phyloP scores from a whole-genome alignment of 495 filamentous ascomycete species.

The Penicillium cataractarum region DNA sequence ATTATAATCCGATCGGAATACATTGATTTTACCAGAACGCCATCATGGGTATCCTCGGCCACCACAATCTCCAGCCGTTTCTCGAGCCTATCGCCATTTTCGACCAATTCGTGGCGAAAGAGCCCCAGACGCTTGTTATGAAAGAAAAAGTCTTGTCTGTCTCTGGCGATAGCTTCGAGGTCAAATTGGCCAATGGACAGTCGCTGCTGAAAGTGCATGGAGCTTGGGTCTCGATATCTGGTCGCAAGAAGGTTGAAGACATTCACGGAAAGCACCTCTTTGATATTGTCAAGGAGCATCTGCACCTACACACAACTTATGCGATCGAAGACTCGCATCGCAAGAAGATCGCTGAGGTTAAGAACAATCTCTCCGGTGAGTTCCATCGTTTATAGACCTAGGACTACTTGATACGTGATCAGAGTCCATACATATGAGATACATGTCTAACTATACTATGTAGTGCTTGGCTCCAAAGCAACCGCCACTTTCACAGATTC shows the following conservation, averaged over 20 bases:
- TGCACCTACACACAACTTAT: slow-evolving; percentile 54
- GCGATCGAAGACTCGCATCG: slow-evolving; percentile 41
- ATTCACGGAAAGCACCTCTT: slow-evolving; percentile 51
- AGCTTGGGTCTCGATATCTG: slow-evolving; percentile 41
- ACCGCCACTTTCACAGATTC: slow-evolving; percentile 32
- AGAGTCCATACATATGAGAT: background rate
- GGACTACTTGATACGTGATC: background rate
- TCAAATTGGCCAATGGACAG: slow-evolving; percentile 48
- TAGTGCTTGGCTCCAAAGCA: slow-evolving; percentile 38
- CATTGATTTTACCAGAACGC: background rate
- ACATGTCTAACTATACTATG: background rate
- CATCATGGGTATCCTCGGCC: slow-evolving; percentile 24
- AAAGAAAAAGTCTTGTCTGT: slow-evolving; percentile 60
- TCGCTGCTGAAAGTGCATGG: slow-evolving; percentile 57
- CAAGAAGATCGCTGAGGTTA: slow-evolving; percentile 54
- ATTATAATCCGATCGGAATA: background rate
- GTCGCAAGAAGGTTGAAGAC: slow-evolving; percentile 53
- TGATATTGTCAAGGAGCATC: slow-evolving; percentile 54
- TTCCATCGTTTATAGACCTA: slow-evolving; percentile 6
- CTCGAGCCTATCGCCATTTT: slow-evolving; percentile 48
- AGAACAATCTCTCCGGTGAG: slow-evolving; percentile 52
- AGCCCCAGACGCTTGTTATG: slow-evolving; percentile 52
- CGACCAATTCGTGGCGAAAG: slow-evolving; percentile 48
- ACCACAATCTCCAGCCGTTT: slow-evolving; percentile 25
- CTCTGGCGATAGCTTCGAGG: slow-evolving; percentile 59